Evolutionary conservation across 2,329 filamentous ascomycete genomes (phyloP).

Genomic region (Teratosphaeria destructans): DNA sequence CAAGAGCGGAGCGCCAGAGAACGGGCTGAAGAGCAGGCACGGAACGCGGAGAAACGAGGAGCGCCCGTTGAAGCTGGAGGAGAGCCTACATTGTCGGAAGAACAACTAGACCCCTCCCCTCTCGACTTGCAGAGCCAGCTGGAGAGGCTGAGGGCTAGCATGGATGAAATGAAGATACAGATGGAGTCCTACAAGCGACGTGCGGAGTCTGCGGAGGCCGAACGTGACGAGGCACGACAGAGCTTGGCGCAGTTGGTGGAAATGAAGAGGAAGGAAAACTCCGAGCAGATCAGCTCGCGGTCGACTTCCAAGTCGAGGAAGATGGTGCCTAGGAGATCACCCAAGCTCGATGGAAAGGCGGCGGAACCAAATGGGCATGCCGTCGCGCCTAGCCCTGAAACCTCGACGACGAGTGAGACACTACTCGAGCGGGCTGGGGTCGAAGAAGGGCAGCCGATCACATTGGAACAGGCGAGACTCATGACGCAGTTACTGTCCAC

Average conservation of each 20-base stretch:
- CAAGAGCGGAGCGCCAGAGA: conserved; percentile 75
- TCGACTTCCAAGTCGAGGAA: conserved; percentile 7
- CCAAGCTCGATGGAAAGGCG: conserved; percentile 9
- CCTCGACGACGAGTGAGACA: conserved; percentile 18
- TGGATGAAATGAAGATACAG: conserved; percentile 69
- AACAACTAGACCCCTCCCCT: conserved; percentile 10
- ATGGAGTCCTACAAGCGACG: conserved; percentile 67
- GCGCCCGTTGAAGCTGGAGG: conserved; percentile 6
- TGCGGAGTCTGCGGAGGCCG: conserved; percentile 67
- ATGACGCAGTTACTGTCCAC: conserved; percentile 20
- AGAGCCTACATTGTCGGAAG: conserved; percentile 10
- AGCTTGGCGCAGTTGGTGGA: conserved; percentile 81
- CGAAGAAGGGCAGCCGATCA: conserved; percentile 23
- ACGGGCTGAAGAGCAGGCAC: conserved; percentile 71
- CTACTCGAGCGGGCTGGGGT: conserved; percentile 22
- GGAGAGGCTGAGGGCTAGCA: conserved; percentile 66
- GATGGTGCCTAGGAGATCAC: conserved; percentile 4
- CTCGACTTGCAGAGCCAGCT: conserved; percentile 57
- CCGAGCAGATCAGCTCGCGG: conserved; percentile 22
- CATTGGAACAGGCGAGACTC: conserved; percentile 22
- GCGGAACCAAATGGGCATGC: conserved; percentile 17
- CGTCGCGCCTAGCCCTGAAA: conserved; percentile 8
- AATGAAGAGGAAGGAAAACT: conserved; percentile 62
- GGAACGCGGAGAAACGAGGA: conserved; percentile 47
- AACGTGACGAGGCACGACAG: conserved; percentile 60